These are phyloP conservation scores for Ophiostoma angusticollis DNA, from an alignment of 2,329 filamentous ascomycete species.

Conservation along the genomic window DNA sequence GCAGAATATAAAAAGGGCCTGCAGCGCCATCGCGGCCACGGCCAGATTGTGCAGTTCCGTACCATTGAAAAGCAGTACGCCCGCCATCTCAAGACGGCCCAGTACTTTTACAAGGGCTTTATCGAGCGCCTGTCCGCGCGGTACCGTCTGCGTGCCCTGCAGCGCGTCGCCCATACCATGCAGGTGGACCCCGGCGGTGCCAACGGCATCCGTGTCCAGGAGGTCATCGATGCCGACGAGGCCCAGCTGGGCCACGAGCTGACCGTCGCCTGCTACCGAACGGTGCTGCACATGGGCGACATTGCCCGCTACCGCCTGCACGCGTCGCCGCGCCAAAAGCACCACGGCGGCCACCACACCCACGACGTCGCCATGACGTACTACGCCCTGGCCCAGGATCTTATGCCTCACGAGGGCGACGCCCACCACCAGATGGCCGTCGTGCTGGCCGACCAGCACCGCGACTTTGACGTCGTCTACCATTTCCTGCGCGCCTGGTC, in stretches of 20 bases:
- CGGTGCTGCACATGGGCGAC: conserved; percentile 78
- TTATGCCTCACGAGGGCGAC: conserved; percentile 66
- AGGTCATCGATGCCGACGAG: conserved; percentile 31
- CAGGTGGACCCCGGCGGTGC: conserved; percentile 21
- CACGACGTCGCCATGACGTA: conserved; percentile 73
- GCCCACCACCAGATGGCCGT: conserved; percentile 88
- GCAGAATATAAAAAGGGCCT: conserved; percentile 62
- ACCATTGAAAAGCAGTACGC: conserved; percentile 73
- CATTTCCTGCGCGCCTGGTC: conserved; percentile 76
- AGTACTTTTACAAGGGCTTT: conserved; percentile 78
- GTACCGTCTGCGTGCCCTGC: conserved; percentile 33
- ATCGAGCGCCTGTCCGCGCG: conserved; percentile 61
- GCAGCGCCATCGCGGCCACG: conserved; percentile 37
- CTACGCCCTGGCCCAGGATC: conserved; percentile 67
- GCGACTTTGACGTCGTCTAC: conserved; percentile 68
- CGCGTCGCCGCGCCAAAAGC: conserved; percentile 59
- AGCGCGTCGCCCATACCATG: conserved; percentile 29
- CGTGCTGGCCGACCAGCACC: conserved; percentile 64
- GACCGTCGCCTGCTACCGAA: conserved; percentile 64
- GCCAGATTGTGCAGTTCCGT: conserved; percentile 50
- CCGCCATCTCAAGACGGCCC: conserved; percentile 74
- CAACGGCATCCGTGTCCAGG: conserved; percentile 28
- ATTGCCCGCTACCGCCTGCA: conserved; percentile 67
- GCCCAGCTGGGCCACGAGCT: conserved; percentile 44
- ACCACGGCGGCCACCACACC: conserved; percentile 59